Conservation (phyloP, 2,329 filamentous ascomycete genomes). For the Alternaria sp. region DNA sequence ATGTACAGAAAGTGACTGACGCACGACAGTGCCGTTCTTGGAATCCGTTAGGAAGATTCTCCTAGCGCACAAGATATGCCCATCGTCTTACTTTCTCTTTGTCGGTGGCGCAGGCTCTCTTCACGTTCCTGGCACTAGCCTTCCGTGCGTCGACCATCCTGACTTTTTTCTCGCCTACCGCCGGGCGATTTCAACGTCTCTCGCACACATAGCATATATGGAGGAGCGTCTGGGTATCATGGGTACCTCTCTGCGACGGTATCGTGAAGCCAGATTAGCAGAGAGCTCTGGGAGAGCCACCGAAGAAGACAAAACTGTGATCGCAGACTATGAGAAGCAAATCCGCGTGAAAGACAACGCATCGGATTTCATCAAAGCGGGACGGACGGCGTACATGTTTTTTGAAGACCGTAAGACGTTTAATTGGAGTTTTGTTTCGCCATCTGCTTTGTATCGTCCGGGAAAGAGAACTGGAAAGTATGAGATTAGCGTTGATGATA, state of each 20-base stretch:
- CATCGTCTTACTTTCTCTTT: slow-evolving; percentile 44
- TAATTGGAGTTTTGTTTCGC: slow-evolving; percentile 46
- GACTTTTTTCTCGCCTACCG: slow-evolving; percentile 48
- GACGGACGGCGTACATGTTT: slow-evolving; percentile 47
- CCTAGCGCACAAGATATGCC: slow-evolving; percentile 39
- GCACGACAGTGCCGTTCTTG: slow-evolving; percentile 42
- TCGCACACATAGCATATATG: slow-evolving; percentile 47
- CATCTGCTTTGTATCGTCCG: slow-evolving; percentile 45
- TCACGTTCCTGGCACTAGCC: slow-evolving; percentile 33
- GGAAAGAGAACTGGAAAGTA: slow-evolving; percentile 45
- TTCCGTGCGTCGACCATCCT: slow-evolving; percentile 41
- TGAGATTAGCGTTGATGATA: slow-evolving; percentile 43
- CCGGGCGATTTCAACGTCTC: slow-evolving; percentile 45
- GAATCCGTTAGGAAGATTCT: slow-evolving; percentile 47
- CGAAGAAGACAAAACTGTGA: slow-evolving; percentile 20
- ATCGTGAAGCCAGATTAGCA: slow-evolving; percentile 38
- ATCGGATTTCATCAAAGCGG: slow-evolving; percentile 44
- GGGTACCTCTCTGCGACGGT: slow-evolving; percentile 35
- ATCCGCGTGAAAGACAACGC: slow-evolving; percentile 37
- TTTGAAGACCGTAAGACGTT: slow-evolving; percentile 47
- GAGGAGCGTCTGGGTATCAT: slow-evolving; percentile 45
- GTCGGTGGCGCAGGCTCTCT: slow-evolving; percentile 47
- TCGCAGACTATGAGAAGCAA: slow-evolving; percentile 34
- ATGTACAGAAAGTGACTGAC: background rate
- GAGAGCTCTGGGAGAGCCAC: slow-evolving; percentile 24